Evolutionary conservation across 768 basidiomycete species (phyloP), one percentile per base, ranked within the genome.

Genomic region (Pulveroboletus sp.): DNA sequence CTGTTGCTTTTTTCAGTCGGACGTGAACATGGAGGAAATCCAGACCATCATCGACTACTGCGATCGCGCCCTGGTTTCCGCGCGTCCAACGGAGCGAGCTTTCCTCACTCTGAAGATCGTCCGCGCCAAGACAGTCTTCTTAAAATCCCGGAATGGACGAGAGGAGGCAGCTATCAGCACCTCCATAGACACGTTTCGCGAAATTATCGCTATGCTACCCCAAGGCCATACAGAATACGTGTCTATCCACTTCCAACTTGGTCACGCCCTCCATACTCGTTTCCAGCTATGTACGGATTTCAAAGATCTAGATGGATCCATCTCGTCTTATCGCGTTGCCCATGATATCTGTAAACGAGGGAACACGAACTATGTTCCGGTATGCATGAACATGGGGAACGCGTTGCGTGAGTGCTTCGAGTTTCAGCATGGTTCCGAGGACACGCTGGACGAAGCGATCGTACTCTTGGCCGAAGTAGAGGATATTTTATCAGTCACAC

Each of bases 271-370:
- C 19, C 29, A 42, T 17, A 32, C 44, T 6, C 58, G 61, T 19
- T 64, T 61, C 47, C 9, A 47, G 24, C 7, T 41, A 4, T 29
- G 4, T 7, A 10, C 36, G 1, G 46, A 48, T 24, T 16, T 2
- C 3, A 37, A 52, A 7, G 66, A 67, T 38, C 21, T 67, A 10
- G 49, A 69, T 1, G 66, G 59, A 24, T 57, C 65, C 19, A 56
- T 67, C 17, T 33, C 20, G 6, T 8, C 41, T n/a, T 53, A 38
- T 51, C 53, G 53, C 14, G 27, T 50, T 13, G 53, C 65, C n/a
- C 47, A 39, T 17, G 24, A 43, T 4, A 20, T 14, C 27, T 58
- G 51, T 46, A 49, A 34, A 21, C 44, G 38, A 12, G 54, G 50
- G 9, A 24, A 48, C 12, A n/a, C 21, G 10, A 39, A 47, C 12